Conservation (phyloP, 2,329 filamentous ascomycete genomes). For the Tricladium varicosporioides region DNA sequence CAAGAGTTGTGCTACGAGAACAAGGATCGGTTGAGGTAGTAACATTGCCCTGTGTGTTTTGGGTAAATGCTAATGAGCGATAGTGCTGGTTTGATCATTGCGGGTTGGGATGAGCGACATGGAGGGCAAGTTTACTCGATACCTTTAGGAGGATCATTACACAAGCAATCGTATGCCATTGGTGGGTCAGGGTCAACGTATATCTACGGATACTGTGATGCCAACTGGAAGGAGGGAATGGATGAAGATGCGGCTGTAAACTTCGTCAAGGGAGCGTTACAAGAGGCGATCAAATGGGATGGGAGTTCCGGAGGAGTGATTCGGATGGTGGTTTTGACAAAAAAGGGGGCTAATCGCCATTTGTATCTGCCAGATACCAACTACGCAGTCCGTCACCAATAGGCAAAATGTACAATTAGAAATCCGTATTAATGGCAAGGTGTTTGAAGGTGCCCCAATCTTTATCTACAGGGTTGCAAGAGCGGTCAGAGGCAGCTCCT, state of each 20-base stretch:
- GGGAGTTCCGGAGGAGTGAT: conserved; percentile 98
- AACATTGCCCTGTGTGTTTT: background rate
- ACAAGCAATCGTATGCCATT: conserved; percentile 96
- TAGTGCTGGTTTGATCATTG: conserved; percentile 11
- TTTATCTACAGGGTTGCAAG: conserved; percentile 12
- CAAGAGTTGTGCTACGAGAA: conserved; percentile 98
- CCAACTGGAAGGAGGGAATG: conserved; percentile 95
- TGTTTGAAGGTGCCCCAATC: conserved; percentile 19
- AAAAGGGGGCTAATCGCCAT: conserved; percentile 85
- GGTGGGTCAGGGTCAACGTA: conserved; percentile 97
- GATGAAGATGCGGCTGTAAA: conserved; percentile 84
- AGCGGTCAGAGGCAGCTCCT: conserved; percentile 15
- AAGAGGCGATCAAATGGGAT: conserved; percentile 99
- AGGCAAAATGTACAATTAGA: conserved; percentile 50
- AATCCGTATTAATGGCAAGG: conserved; percentile 31
- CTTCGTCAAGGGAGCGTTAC: conserved; percentile 88
- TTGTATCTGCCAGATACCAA: conserved; percentile 91
- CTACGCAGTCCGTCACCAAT: conserved; percentile 54
- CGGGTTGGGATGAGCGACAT: conserved; percentile 93
- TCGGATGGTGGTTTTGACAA: conserved; percentile 93
- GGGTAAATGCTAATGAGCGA: conserved; percentile 21
- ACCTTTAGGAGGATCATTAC: conserved; percentile 90
- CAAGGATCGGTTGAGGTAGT: conserved; percentile 86
- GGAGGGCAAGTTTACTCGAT: conserved; percentile 98
- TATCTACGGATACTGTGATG: conserved; percentile 98